Evolutionary conservation across 2,329 filamentous ascomycete species (phyloP).

Genomic region (Trichoderma guizhouense): DNA sequence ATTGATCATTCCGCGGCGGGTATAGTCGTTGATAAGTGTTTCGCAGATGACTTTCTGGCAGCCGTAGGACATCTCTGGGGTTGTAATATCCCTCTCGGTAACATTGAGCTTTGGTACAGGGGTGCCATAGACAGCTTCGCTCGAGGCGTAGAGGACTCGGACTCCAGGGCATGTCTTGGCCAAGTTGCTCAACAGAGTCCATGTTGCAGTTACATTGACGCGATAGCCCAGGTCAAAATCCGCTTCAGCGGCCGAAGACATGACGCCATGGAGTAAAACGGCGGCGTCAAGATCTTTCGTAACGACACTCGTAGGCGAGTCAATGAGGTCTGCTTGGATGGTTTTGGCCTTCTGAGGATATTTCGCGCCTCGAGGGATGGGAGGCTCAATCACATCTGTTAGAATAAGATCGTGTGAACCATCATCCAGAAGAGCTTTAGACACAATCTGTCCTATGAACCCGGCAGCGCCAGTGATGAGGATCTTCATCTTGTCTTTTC

Average conservation of each 20-base stretch:
- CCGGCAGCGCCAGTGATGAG: constrained; percentile 63
- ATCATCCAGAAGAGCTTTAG: constrained; percentile 50
- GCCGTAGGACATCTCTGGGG: constrained; percentile 57
- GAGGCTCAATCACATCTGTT: not conserved
- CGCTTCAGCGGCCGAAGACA: not conserved
- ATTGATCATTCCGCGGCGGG: constrained; percentile 52
- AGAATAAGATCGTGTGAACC: constrained; percentile 23
- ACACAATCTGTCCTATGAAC: constrained; percentile 62
- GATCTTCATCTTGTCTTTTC: constrained; percentile 34
- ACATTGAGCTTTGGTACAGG: constrained; percentile 35
- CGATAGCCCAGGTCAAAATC: not conserved
- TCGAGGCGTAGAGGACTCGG: not conserved
- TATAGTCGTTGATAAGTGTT: constrained; percentile 32
- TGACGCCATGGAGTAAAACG: not conserved
- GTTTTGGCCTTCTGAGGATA: not conserved
- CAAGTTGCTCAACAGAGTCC: not conserved
- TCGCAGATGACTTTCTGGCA: constrained; percentile 62
- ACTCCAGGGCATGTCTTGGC: not conserved
- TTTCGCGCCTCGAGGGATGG: not conserved
- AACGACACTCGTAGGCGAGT: not conserved
- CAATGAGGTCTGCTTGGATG: not conserved
- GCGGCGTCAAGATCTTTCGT: not conserved
- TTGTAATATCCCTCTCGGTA: constrained; percentile 43
- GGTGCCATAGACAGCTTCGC: not conserved
- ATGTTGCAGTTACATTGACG: not conserved